phyloP scores from a whole-genome alignment of 805 yeast genomes.

The Priceomyces castillae region DNA sequence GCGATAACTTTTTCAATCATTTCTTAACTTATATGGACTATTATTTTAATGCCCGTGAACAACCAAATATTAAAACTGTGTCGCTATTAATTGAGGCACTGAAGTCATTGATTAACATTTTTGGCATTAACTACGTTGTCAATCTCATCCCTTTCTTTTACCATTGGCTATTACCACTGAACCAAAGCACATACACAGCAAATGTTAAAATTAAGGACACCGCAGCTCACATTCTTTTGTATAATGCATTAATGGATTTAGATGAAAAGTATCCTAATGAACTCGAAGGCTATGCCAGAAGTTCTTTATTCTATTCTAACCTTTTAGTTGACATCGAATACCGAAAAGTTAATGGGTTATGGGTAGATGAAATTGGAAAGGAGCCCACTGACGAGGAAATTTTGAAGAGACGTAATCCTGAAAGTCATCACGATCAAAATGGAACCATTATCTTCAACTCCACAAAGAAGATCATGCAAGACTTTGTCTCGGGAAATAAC shows the following conservation, averaged over 20 bases:
- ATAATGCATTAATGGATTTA: conserved; percentile 21
- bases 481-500: conserved; percentile 25
- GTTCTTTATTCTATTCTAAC: conserved; percentile 18
- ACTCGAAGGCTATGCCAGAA: conserved; percentile 18
- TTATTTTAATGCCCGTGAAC: conserved; percentile 24
- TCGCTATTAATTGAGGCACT: conserved; percentile 21
- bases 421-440: conserved; percentile 7
- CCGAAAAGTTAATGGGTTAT: conserved; percentile 23
- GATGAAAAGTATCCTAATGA: conserved; percentile 28
- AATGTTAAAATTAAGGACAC: conserved; percentile 27
- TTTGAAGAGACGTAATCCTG: not conserved
- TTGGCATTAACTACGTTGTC: conserved; percentile 47
- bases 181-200: conserved; percentile 7
- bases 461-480: conserved; percentile 20
- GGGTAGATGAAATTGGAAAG: conserved; percentile 26
- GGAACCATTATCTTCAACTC: conserved; percentile 11
- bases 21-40: conserved; percentile 36
- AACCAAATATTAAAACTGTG: conserved; percentile 22
- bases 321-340: conserved; percentile 23
- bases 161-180: conserved; percentile 37
- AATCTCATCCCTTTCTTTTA: conserved; percentile 46
- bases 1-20: conserved; percentile 41
- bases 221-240: conserved; percentile 29
- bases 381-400: conserved; percentile 9
- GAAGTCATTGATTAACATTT: conserved; percentile 24